Base-by-base conservation (phyloP, 177 flowering plant species). In the Tripterygium wilfordii region DNA sequence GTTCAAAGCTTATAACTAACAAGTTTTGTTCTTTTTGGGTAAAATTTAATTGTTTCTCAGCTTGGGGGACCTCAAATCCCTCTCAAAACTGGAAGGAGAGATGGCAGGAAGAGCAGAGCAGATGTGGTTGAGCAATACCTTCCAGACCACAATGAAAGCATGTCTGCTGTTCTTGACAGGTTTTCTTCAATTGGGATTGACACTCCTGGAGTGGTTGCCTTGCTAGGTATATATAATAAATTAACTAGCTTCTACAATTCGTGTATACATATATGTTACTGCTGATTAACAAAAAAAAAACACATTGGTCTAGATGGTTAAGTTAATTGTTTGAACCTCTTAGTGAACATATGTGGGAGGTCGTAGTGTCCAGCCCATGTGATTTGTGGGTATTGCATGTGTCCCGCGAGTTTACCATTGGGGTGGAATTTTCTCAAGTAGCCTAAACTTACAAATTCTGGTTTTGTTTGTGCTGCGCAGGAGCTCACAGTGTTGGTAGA, bases 71-170 rank as follows among this genome's bases (percentile, higher is more conserved):
- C 98, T 36, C 58, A 76, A 55, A 86, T 88, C 50, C 88, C 94
- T 35, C 77, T 92, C 0, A 92, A 84, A 52, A 92, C 98, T 6
- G 98, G 98, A 37, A 84, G 98, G 70, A 88, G 98, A 56, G 96
- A 92, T 70, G 96, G 96, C 0, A 79, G 96, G 58, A 92, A 53
- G 63, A 92, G 96, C 82, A 66, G 96, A 50, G 89, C 91, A 13
- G 89, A 82, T n/a, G 49, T 88, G 10, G 53, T 92, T 5, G 98
- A 88, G 61, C 63, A 86, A 41, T 82, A 79, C 66, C 89, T 92
- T 3, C 98, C 96, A 2, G 98, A 88, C 62, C 98, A 92, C 79
- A 92, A 92, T 43, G 98, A 92, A 59, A 83, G 89, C 82, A 77
- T 92, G 56, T 70, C 83, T 14, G 78, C 72, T 17, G 96, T 88